These are phyloP conservation scores for Raffaelea ambrosiae DNA, from an alignment of 2,329 filamentous ascomycete genomes.

Conservation along the genomic window DNA sequence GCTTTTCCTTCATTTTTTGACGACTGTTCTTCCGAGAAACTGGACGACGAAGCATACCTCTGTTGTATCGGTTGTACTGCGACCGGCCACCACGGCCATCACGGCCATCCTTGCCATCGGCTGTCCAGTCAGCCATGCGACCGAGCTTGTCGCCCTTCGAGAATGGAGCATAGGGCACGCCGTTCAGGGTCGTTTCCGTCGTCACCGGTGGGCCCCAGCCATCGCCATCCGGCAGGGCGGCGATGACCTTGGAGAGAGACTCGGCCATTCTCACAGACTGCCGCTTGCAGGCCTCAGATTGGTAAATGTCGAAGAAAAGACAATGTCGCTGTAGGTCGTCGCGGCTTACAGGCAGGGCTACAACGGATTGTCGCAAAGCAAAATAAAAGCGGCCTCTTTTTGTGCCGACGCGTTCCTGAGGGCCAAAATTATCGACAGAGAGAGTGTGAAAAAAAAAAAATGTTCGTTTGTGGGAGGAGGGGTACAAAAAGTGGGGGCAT, in stretches of 20 bases:
- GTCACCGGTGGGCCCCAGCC: slow-evolving; percentile 83
- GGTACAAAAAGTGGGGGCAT: background rate
- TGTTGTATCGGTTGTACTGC: slow-evolving; percentile 87
- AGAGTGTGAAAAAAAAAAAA: too few species aligned
- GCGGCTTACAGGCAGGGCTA: too few species aligned
- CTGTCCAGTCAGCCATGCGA: slow-evolving; percentile 97
- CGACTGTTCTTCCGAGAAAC: background rate
- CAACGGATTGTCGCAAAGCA: too few species aligned
- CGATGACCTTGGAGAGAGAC: slow-evolving; percentile 52
- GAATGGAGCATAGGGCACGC: slow-evolving; percentile 95
- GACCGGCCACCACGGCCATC: slow-evolving; percentile 66
- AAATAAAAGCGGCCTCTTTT: too few species aligned
- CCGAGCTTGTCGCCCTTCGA: slow-evolving; percentile 98
- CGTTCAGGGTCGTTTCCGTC: slow-evolving; percentile 80
- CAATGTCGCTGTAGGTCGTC: too few species aligned
- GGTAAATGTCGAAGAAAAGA: too few species aligned
- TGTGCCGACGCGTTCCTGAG: too few species aligned
- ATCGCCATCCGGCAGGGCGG: slow-evolving; percentile 64
- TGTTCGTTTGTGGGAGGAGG: slow-evolving; percentile 5
- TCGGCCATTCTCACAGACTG: slow-evolving; percentile 1
- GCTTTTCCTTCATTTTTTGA: too few species aligned
- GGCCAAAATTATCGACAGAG: too few species aligned
- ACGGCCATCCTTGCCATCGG: slow-evolving; percentile 77
- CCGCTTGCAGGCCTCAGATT: too few species aligned
- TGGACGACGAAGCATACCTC: slow-evolving; percentile 68